Conservation (phyloP, 306 rosid genomes). For the Fagus sylvatica region DNA sequence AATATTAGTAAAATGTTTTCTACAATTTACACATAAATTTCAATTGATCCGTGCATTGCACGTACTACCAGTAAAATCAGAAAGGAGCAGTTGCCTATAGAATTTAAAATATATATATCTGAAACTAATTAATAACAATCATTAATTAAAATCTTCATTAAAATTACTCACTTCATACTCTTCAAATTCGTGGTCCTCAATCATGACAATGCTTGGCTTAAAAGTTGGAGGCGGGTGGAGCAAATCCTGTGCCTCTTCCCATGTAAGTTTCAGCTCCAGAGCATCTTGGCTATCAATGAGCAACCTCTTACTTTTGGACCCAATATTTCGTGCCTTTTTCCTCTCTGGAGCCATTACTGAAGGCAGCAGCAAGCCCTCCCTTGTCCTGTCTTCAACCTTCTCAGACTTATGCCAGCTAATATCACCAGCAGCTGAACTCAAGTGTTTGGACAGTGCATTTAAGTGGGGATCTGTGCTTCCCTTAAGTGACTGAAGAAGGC, state of each 20-base stretch:
- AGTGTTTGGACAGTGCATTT: constrained; percentile 64
- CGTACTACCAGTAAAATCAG: neutral
- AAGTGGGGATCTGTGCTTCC: constrained; percentile 77
- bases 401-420: constrained; percentile 73
- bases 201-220: constrained; percentile 80
- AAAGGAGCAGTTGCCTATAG: neutral
- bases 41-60: too few species aligned
- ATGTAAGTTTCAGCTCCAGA: constrained; percentile 84
- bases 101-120: neutral
- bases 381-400: constrained; percentile 64
- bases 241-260: constrained; percentile 99
- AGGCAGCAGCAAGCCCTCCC: constrained; percentile 70
- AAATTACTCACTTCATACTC: constrained; percentile 82
- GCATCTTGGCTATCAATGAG: constrained; percentile 95
- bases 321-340: constrained; percentile 85
- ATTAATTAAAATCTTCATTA: neutral
- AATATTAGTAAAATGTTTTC: too few species aligned
- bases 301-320: constrained; percentile 93
- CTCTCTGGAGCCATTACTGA: constrained; percentile 69
- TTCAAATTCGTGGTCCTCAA: constrained; percentile 92
- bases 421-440: constrained; percentile 69
- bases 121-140: neutral
- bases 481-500: constrained; percentile 92
- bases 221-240: constrained; percentile 89
- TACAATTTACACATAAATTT: too few species aligned